Conservation (phyloP, 2,329 filamentous ascomycete genomes). For the Colletotrichum tropicale region DNA sequence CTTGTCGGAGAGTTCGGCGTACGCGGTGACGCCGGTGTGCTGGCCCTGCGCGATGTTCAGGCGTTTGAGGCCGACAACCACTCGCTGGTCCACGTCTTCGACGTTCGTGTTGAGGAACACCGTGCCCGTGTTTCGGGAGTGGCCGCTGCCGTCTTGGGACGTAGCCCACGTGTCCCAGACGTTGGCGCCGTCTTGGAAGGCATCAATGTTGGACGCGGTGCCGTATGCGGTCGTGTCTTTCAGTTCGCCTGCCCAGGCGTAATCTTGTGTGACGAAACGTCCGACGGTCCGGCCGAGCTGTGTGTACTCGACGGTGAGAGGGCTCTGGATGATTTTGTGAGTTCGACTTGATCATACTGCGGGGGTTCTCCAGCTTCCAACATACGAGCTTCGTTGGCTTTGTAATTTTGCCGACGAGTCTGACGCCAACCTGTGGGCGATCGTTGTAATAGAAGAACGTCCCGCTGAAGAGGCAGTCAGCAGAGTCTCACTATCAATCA, state of each 20-base stretch:
- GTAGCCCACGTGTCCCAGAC: neutral
- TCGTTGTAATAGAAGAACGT: neutral
- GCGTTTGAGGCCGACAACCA: neutral
- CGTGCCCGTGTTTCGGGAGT: neutral
- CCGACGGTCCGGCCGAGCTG: neutral
- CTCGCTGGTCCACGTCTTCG: neutral
- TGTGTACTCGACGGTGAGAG: neutral
- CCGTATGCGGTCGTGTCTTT: neutral
- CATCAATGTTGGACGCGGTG: neutral
- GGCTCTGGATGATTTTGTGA: neutral
- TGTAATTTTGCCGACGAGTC: neutral
- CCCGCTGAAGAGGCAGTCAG: neutral
- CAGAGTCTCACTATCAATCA: neutral
- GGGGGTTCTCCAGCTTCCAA: neutral
- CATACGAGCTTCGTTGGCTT: neutral
- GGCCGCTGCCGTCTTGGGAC: neutral
- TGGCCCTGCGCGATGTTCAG: neutral
- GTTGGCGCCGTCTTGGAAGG: neutral
- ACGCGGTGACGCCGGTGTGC: neutral
- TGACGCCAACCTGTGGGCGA: neutral
- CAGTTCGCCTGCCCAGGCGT: neutral
- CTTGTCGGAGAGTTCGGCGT: neutral
- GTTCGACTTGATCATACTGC: neutral
- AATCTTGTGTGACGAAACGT: neutral
- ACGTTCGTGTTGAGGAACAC: neutral